phyloP scores from a whole-genome alignment of 352 stramenopile genomes.

The Globisporangium yorkense region DNA sequence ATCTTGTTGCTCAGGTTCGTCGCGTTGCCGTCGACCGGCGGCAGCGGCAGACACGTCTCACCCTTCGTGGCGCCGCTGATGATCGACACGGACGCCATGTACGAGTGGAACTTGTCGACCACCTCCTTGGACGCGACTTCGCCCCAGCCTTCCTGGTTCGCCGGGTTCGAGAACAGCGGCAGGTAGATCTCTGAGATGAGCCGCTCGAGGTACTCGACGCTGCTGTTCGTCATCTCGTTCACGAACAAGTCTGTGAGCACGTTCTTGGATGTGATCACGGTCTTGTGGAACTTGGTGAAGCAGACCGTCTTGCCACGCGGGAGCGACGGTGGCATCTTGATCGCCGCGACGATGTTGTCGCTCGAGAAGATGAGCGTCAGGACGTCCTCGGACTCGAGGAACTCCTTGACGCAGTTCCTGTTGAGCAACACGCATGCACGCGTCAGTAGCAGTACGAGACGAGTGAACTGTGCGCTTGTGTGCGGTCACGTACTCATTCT shows the following conservation, averaged over 20 bases:
- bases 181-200: slow-evolving; percentile 94
- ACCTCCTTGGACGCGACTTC: slow-evolving; percentile 96
- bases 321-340: slow-evolving; percentile 86
- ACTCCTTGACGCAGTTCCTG: slow-evolving; percentile 81
- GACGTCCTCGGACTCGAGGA: slow-evolving; percentile 83
- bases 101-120: slow-evolving; percentile 96
- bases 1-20: slow-evolving; percentile 90
- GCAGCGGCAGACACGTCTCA: slow-evolving; percentile 95
- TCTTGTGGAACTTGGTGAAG: slow-evolving; percentile 90
- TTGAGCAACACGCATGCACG: not conserved
- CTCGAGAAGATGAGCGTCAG: slow-evolving; percentile 88
- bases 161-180: slow-evolving; percentile 92
- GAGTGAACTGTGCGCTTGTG: not conserved
- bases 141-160: slow-evolving; percentile 95
- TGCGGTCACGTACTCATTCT: slow-evolving; percentile 57
- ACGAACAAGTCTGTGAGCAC: slow-evolving; percentile 85
- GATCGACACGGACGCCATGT: slow-evolving; percentile 95
- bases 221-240: slow-evolving; percentile 83
- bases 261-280: slow-evolving; percentile 72
- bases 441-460: not conserved
- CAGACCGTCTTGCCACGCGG: slow-evolving; percentile 87
- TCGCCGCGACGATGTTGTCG: slow-evolving; percentile 76
- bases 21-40: slow-evolving; percentile 84
- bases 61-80: slow-evolving; percentile 96
- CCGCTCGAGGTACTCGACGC: slow-evolving; percentile 94